Conservation (phyloP, 805 yeast genomes). For the Starmerella etchellsii region DNA sequence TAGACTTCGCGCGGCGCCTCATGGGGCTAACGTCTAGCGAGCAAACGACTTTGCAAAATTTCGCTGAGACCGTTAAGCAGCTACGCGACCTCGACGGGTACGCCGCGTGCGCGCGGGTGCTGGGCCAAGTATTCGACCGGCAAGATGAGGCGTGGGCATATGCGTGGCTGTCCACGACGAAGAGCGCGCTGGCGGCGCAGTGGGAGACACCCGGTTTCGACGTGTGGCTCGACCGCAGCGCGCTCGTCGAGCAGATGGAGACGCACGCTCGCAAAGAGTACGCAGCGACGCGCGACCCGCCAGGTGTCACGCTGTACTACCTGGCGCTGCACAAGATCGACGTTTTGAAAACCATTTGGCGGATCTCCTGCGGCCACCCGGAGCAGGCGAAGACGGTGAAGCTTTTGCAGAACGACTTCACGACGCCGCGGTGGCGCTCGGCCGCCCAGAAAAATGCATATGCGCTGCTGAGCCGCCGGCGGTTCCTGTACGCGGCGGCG, state of each 20-base stretch:
- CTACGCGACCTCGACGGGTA: conserved; percentile 1
- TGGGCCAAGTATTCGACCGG: neutral
- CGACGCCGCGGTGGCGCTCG: conserved; percentile 60
- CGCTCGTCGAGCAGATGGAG: conserved; percentile 46
- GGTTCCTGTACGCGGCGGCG: conserved; percentile 76
- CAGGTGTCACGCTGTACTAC: conserved; percentile 57
- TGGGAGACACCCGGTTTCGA: neutral
- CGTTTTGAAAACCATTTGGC: conserved; percentile 71
- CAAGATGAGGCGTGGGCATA: conserved; percentile 38
- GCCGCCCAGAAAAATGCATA: conserved; percentile 91
- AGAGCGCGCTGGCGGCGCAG: conserved; percentile 39
- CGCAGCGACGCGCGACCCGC: conserved; percentile 54
- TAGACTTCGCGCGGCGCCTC: neutral
- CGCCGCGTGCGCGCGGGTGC: conserved; percentile 3
- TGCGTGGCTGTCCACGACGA: conserved; percentile 76
- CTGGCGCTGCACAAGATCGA: conserved; percentile 68
- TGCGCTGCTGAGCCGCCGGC: conserved; percentile 76
- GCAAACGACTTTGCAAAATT: neutral
- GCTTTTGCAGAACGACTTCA: conserved; percentile 66
- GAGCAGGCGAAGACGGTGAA: conserved; percentile 74
- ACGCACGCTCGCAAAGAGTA: conserved; percentile 62
- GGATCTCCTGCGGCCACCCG: conserved; percentile 55
- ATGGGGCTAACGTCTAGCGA: neutral
- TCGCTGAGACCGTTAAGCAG: neutral
- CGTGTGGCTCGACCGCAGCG: conserved; percentile 44